A percentile compares a stretch with the other conserved stretches of the same genome.
Evolutionary conservation across 2,329 filamentous ascomycete species (phyloP).

Genomic region (Fusarium sulawesiense): DNA sequence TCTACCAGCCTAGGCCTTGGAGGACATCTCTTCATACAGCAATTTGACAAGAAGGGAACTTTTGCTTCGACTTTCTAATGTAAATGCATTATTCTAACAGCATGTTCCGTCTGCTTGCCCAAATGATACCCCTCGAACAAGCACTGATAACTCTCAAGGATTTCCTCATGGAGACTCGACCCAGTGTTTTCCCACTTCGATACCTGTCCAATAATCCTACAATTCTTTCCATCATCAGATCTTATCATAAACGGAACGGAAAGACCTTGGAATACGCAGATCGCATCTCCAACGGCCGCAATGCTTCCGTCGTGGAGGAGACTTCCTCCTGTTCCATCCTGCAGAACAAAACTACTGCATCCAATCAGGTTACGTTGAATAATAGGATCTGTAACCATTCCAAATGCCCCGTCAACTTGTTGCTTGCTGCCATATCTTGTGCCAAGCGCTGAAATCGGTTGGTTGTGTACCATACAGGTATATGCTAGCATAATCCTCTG

Average conservation of each 20-base stretch:
- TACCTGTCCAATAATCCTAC: not conserved
- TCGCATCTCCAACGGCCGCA: not conserved
- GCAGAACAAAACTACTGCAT: not conserved
- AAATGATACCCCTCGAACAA: not conserved
- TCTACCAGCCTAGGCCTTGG: no score
- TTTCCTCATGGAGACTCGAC: not conserved
- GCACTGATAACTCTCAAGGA: not conserved
- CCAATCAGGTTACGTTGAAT: conserved; percentile 7
- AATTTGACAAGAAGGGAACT: fast-evolving
- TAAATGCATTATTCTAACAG: fast-evolving
- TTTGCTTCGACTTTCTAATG: not conserved
- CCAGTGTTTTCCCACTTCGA: not conserved
- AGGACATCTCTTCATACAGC: no score
- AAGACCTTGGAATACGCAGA: conserved; percentile 12
- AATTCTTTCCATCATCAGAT: fast-evolving
- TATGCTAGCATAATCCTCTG: conserved; percentile 19
- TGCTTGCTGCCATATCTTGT: not conserved
- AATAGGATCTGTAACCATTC: not conserved
- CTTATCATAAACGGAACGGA: not conserved
- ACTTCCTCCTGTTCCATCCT: conserved; percentile 3
- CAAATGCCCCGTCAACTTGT: not conserved
- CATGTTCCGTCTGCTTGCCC: fast-evolving
- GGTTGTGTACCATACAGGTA: conserved; percentile 1
- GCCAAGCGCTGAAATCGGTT: not conserved
- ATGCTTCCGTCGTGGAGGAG: fast-evolving